Evolutionary conservation across 306 rosid species (phyloP), one percentile per base, ranked within the genome.

Genomic region (Gillenia trifoliata): DNA sequence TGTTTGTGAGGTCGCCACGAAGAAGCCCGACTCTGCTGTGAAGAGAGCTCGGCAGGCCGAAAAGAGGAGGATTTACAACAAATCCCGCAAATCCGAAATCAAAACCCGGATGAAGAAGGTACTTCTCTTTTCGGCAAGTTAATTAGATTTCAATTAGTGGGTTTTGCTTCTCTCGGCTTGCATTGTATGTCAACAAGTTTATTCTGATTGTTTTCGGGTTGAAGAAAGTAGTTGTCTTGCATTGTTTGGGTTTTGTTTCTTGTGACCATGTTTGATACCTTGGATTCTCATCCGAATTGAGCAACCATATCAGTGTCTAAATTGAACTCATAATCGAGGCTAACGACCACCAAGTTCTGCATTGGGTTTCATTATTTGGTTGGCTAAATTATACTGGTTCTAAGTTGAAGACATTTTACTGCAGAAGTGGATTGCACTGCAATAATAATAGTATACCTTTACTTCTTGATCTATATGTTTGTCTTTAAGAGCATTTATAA

Each of bases 1-100:
- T 22, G 93, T 88, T 17, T 90, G 99, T 64, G 99, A 90, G 79
- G 96, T 83, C 3, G 86, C 89, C 45, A 86, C 99, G 0, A 73
- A 72, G 49, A 92, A 95, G 54, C 82, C 87, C n/a, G 98, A 95
- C 76, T 95, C 98, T 6, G 99, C 97, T 1, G 80, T 76, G 22
- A 92, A 95, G 92, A 92, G 97, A 79, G 88, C 89, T 60, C 92
- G 93, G 13, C 92, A 90, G 74, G 89, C 99, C 2, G 98, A 95
- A 89, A 92, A 88, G 71, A 90, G 93, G 75, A 87, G 99, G 67
- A 0, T 89, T 80, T 92, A 89, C 80, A 87, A 95, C 84, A 95
- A 86, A 79, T 81, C 98, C 22, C 81, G 81, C 15, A 95, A 95
- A 77, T 92, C 97, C 6, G 96, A 94, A 84, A 65, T 92, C 63